These are phyloP conservation scores for Teunomyces lycoperdinae DNA, from an alignment of 805 yeast species.

Conservation along the genomic window DNA sequence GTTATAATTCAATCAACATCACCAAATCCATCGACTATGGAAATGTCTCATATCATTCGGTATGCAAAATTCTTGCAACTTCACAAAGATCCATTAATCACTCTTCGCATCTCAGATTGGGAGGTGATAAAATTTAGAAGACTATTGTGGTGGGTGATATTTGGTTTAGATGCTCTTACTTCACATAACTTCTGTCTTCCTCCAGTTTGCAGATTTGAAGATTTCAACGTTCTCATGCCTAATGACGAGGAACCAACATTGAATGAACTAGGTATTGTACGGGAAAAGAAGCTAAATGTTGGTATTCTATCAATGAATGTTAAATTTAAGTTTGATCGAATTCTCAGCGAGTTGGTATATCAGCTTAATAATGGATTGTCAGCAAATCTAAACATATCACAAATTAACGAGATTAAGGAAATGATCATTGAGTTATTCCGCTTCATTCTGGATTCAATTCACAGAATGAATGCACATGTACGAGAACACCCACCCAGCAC, in stretches of 20 bases:
- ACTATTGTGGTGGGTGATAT: slow-evolving; percentile 66
- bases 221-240: slow-evolving; percentile 57
- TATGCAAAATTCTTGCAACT: slow-evolving; percentile 55
- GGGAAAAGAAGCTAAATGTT: slow-evolving; percentile 39
- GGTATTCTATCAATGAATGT: slow-evolving; percentile 50
- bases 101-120: slow-evolving; percentile 48
- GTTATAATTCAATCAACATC: slow-evolving; percentile 51
- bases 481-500: slow-evolving; percentile 36
- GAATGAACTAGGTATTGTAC: slow-evolving; percentile 20
- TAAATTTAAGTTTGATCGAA: slow-evolving; percentile 49
- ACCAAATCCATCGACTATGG: slow-evolving; percentile 56
- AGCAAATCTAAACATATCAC: slow-evolving; percentile 38
- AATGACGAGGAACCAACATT: slow-evolving; percentile 41
- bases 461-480: slow-evolving; percentile 32
- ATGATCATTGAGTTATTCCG: slow-evolving; percentile 51
- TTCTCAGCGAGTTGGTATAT: slow-evolving; percentile 52
- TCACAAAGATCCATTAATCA: slow-evolving; percentile 58
- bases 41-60: slow-evolving; percentile 52
- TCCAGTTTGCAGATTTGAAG: slow-evolving; percentile 51
- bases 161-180: slow-evolving; percentile 55
- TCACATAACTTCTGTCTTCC: slow-evolving; percentile 54
- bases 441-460: slow-evolving; percentile 48
- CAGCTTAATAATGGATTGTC: slow-evolving; percentile 49
- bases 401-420: slow-evolving; percentile 43
- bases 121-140: slow-evolving; percentile 52